Evolutionary conservation across 106 monocot species (phyloP), one percentile per base, ranked within the genome.

Genomic region (Platanthera zijinensis): DNA sequence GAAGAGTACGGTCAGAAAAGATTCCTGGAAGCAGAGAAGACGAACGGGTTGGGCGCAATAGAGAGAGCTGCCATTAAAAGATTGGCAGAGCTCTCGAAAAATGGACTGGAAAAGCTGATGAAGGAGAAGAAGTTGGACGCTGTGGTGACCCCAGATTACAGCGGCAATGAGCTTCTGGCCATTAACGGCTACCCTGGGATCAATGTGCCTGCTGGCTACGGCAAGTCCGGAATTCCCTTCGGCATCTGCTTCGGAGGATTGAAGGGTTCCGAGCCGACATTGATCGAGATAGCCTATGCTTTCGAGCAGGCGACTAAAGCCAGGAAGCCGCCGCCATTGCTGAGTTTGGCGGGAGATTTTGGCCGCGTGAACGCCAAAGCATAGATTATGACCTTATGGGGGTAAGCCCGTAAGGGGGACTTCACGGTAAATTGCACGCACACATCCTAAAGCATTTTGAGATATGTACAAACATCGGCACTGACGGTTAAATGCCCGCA

Each of bases 211-310:
- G 88, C 88, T 0, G 88, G 85, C n/a, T 85, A 81, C 49, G 64
- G 19, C 1, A 8, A 19, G 0, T 10, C 57, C 7, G 87, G 84
- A 25, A 69, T 50, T 7, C 87, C 84, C 1, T 77, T 88, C 3
- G 82, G 87, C 1, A 69, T 88, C 14, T 82, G 79, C 74, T 88
- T 82, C 12, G 82, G 84, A 53, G 93, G 89, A 0, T 74, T 90
- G 22, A 84, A 56, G 80, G 93, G 93, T 21, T 94, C 80, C 2
- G 94, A 94, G 18, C 86, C 83, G 2, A 82, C 69, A 74, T 66
- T 93, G 70, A 90, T 93, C 51, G 90, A 93, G 84, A 83, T 93
- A 6, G 83, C 93, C 5, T 94, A 82, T 81, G 84, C 75, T 4
- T 93, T 86, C 74, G 93, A 93, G 51, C 93, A 93, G 56, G 87